phyloP scores from a whole-genome alignment of 1,284 basidiomycete genomes.

The Melampsora americana region DNA sequence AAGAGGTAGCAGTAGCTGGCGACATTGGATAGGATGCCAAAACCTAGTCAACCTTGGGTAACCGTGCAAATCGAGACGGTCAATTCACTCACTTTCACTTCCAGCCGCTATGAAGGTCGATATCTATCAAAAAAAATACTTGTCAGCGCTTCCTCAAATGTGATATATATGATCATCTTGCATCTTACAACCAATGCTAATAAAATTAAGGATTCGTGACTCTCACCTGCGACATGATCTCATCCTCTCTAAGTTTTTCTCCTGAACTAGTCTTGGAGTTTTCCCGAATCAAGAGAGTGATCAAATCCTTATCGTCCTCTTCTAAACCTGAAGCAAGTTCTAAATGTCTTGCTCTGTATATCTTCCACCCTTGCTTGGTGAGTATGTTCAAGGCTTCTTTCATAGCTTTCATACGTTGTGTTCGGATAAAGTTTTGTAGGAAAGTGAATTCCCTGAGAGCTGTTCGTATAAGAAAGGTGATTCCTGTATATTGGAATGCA shows the following conservation, averaged over 20 bases:
- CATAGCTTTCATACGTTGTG: not conserved
- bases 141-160: not conserved
- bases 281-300: not conserved
- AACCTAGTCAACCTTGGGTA: not conserved
- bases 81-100: constrained; percentile 8
- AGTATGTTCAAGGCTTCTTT: not conserved
- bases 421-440: not conserved
- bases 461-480: not conserved
- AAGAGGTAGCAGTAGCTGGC: not conserved
- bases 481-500: not conserved
- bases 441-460: not conserved
- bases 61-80: not conserved
- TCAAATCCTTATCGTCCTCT: constrained; percentile 13
- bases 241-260: not conserved
- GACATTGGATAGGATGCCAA: not conserved
- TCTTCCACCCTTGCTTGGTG: constrained; percentile 7
- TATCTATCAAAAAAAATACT: not conserved
- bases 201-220: constrained; percentile 25
- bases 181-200: too few relatives aligned
- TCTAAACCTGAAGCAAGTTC: constrained; percentile 20
- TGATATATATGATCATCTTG: too few relatives aligned
- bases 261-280: not conserved
- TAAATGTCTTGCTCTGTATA: constrained; percentile 1
- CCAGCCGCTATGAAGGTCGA: constrained; percentile 9
- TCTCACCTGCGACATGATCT: not conserved